phyloP scores from a whole-genome alignment of 2,329 filamentous ascomycete species.

The Chaetomium sp. region DNA sequence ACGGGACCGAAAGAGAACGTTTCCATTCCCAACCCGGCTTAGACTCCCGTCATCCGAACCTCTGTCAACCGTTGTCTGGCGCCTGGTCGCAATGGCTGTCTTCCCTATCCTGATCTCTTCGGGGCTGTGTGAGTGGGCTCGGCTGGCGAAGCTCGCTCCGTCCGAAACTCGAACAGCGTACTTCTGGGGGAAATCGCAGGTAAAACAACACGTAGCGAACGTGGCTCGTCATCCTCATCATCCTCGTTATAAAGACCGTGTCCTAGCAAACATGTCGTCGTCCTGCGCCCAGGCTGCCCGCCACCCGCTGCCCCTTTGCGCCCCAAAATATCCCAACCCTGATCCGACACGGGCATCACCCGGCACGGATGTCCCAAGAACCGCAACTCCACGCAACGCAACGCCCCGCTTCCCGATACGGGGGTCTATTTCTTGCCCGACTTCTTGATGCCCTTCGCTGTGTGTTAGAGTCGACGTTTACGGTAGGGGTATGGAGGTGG shows the following conservation, averaged over 20 bases:
- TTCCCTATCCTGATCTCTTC: neutral
- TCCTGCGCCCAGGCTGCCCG: neutral
- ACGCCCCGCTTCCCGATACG: neutral
- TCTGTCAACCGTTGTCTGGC: neutral
- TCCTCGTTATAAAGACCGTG: constrained; percentile 10
- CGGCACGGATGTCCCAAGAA: neutral
- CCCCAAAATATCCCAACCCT: constrained; percentile 10
- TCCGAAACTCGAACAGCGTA: neutral
- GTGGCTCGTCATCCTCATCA: constrained; percentile 9
- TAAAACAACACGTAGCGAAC: neutral
- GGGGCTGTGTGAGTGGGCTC: neutral
- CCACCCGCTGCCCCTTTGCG: neutral
- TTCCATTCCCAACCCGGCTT: too few species aligned
- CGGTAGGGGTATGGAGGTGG: neutral
- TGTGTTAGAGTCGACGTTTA: neutral
- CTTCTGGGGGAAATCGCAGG: neutral
- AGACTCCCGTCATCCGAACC: neutral
- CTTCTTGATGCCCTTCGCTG: constrained; percentile 87
- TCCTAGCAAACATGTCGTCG: constrained; percentile 6
- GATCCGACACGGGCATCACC: neutral
- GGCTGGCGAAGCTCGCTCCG: neutral
- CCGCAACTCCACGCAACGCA: constrained; percentile 9
- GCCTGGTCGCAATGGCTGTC: neutral
- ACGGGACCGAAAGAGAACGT: too few species aligned
- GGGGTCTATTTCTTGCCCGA: constrained; percentile 84